Base-by-base conservation (phyloP, 2,329 filamentous ascomycete species). In the Fusarium luffae region DNA sequence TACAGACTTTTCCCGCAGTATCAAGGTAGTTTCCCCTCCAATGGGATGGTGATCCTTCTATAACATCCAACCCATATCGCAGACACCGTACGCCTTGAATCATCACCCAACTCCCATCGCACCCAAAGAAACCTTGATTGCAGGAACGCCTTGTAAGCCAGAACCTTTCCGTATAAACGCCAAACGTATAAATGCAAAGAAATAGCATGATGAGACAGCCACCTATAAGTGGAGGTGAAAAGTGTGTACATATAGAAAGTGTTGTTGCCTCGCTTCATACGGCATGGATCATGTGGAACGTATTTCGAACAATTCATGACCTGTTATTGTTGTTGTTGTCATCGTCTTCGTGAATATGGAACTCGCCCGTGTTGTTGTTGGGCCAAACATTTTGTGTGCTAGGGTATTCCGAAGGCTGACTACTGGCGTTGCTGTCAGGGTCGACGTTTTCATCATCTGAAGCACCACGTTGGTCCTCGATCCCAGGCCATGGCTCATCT, bases 401-500 rank as follows among this genome's bases (percentile, higher is more conserved):
- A 8, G 85, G 83, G 69, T 88, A 89, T 71, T 88, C 86, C 19
- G 83, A 86, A 3, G 87, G 87, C 69, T 82, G 81, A 74, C 85
- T 86, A 72, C 85, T 88, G 32, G 68, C 77, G 7, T 80, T 80
- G 56, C 75, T 79, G 11, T 72, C 68, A 4, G 85, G 85, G 48
- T 87, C 83, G 34, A 84, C 75, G 59, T 88, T 88, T 70, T 89
- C 86, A 4, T 79, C 81, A 52, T 88, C 83, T 1, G 81, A 82
- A 68, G 82, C 79, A 44, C 77, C 74, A 18, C 81, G 82, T 55
- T 78, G 78, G 59, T 85, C 86, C 65, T 88, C 86, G 50, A 89
- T 85, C 11, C 87, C 87, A 1, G 82, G 84, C 85, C 86, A 87
- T 3, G 83, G 82, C 63, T 88, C 84, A 63, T 89, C 87, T 71